Conservation (phyloP, 2,329 filamentous ascomycete genomes). For the Zasmidium cellare region DNA sequence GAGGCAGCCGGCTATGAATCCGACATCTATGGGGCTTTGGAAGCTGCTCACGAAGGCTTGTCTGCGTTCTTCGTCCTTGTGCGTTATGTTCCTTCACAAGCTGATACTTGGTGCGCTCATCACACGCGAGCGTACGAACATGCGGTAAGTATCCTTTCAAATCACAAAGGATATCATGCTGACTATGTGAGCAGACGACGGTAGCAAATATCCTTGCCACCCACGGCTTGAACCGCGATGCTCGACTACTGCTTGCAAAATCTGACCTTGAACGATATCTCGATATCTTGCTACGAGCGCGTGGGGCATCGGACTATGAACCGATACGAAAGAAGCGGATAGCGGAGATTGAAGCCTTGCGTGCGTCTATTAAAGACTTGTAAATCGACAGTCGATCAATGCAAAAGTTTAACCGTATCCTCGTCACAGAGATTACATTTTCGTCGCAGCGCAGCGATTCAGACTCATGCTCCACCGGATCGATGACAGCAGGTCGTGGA, state of each 20-base stretch:
- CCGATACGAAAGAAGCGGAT: neutral
- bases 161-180: neutral
- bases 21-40: conserved; percentile 4
- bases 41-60: conserved; percentile 3
- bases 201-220: neutral
- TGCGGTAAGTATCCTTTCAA: neutral
- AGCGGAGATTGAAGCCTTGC: neutral
- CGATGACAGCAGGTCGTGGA: no score
- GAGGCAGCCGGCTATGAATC: neutral
- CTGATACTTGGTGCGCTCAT: neutral
- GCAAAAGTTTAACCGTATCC: no score
- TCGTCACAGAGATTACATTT: no score
- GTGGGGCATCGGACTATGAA: neutral
- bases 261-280: conserved; percentile 4
- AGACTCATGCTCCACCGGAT: no score
- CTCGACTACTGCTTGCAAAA: conserved; percentile 1
- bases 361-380: neutral
- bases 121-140: neutral
- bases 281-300: neutral
- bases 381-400: no score
- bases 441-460: no score
- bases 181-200: neutral
- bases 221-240: neutral
- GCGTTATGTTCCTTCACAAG: neutral
- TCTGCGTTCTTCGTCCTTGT: conserved; percentile 8